These are phyloP conservation scores for Pilatotrama ljubarskyi DNA, from an alignment of 768 basidiomycete species.

Conservation along the genomic window DNA sequence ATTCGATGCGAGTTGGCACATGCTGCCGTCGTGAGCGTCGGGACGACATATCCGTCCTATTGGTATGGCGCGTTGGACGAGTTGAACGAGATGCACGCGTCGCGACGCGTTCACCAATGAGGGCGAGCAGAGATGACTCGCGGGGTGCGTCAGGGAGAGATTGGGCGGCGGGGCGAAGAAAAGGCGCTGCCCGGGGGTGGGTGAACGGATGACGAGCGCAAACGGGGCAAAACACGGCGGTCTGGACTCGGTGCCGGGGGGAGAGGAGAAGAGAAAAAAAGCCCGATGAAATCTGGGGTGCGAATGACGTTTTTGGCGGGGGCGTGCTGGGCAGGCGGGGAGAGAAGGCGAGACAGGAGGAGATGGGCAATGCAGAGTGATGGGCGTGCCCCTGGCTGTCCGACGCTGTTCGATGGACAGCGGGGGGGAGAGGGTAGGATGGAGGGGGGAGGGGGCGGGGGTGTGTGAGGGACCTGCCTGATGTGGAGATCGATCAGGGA, in stretches of 20 bases:
- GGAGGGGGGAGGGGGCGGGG: neutral
- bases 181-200: neutral
- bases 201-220: neutral
- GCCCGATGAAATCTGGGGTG: constrained; percentile 17
- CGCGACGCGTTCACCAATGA: neutral
- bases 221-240: neutral
- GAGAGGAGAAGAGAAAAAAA: neutral
- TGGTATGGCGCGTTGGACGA: neutral
- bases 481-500: constrained; percentile 1
- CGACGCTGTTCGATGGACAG: neutral
- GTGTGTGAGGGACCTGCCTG: constrained; percentile 20
- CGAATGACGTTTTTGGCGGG: constrained; percentile 13
- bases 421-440: neutral
- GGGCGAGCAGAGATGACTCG: neutral
- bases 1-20: neutral
- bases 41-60: neutral
- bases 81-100: neutral
- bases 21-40: neutral
- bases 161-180: neutral
- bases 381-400: neutral
- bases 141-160: neutral
- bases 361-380: constrained; percentile 8
- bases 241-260: constrained; percentile 8
- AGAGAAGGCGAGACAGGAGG: neutral
- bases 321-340: neutral